Evolutionary conservation across 2,329 filamentous ascomycete genomes (phyloP).

Genomic region (Aspergillus novoparasiticus): DNA sequence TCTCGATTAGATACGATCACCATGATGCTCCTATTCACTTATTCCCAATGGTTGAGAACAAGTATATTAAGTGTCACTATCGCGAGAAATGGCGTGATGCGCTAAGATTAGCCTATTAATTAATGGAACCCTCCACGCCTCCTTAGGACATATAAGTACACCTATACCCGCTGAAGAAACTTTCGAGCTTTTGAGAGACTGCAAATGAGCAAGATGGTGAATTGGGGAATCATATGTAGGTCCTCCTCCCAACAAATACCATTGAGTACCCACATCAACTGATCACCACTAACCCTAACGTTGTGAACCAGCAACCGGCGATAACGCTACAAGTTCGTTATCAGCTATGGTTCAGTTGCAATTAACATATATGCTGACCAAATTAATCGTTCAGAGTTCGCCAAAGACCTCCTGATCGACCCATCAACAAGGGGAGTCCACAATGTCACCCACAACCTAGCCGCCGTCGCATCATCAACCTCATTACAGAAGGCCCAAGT

Average conservation of each 20-base stretch:
- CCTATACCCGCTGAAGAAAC: background rate
- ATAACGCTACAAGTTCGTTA: background rate
- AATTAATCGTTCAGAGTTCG: background rate
- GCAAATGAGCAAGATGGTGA: background rate
- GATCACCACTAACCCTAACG: background rate
- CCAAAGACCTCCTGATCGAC: conserved; percentile 6
- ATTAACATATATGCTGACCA: background rate
- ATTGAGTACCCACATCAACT: background rate
- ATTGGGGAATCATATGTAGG: background rate
- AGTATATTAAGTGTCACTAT: background rate
- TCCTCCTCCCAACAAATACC: too few relatives aligned
- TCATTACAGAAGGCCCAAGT: background rate
- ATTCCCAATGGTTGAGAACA: too few relatives aligned
- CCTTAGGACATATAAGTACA: background rate
- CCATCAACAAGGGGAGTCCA: background rate
- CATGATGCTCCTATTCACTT: too few relatives aligned
- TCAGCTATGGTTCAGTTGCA: rapidly evolving
- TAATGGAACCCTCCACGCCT: background rate
- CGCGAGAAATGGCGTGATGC: background rate
- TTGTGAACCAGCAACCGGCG: background rate
- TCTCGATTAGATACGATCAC: too few relatives aligned
- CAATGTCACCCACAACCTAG: background rate
- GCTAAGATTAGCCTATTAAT: background rate
- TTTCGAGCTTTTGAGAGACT: background rate
- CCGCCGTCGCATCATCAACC: conserved; percentile 7